Evolutionary conservation across 23 red algal genomes (phyloP), one percentile per base, ranked within the genome.

Genomic region (Gracilariopsis chorda): DNA sequence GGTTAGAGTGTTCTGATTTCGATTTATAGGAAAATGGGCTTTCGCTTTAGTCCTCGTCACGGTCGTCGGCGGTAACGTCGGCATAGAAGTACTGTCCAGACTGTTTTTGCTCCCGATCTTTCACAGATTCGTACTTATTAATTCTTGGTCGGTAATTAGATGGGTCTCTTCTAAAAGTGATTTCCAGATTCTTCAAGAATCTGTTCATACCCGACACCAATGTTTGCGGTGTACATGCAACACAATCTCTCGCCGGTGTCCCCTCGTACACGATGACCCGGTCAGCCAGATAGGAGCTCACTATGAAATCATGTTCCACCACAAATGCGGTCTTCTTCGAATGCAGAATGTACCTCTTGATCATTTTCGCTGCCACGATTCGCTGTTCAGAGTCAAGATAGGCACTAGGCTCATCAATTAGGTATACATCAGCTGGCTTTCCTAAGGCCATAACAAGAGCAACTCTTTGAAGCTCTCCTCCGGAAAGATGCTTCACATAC

Each of bases 351-450:
- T 89, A 98, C 46, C 96, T 78, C 90, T 98, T 98, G 61, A 98
- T 98, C 52, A 95, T 92, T 64, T 95, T 95, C 2, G 96, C 96
- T 17, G 96, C 91, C 1, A 98, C 76, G 51, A 98, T 98, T 55
- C 96, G 90, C 71, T 98, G 96, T 48, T 98, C 96, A n/a, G 93
- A 95, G 80, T 98, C 96, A 4, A 98, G 92, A 44, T 98, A 98
- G 0, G 96, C 96, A 45, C 79, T 88, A 36, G 96, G 96, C 75
- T 98, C 96, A 80, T 98, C 96, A 53, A 98, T 88, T 25, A 98
- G 80, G 46, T 98, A 98, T 4, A 98, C 87, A 78, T 98, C 96
- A 0, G 96, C 96, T 29, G 96, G 93, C 59, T 98, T 95, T 12
- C 93, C 95, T 23, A 98, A 86, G 24, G 96, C 96, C 42, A 98